A percentile compares a stretch with the other conserved stretches of the same genome.
phyloP scores from a whole-genome alignment of 345 rosid species.

The Balakata baccata region DNA sequence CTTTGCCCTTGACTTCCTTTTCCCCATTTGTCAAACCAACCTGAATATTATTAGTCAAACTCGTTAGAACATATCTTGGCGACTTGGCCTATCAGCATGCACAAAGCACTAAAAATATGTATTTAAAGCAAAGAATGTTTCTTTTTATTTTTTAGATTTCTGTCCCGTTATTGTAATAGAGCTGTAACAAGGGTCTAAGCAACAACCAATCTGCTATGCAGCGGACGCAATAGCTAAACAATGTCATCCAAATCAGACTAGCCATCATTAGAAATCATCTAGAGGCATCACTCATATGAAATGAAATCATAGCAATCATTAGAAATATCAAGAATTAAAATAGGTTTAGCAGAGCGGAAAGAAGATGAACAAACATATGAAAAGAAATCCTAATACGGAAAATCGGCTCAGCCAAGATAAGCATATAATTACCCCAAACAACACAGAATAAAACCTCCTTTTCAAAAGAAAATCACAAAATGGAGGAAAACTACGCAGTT shows the following conservation, averaged over 20 bases:
- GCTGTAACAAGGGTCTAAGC: neutral
- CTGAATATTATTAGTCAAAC: conserved; percentile 7
- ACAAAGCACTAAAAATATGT: neutral
- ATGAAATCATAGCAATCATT: too few relatives aligned
- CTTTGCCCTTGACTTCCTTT: conserved; percentile 95
- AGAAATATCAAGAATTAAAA: neutral
- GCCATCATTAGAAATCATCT: neutral
- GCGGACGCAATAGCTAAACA: neutral
- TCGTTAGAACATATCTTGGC: neutral
- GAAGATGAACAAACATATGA: too few relatives aligned
- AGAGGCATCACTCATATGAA: neutral
- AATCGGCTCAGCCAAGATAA: neutral
- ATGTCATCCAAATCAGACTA: neutral
- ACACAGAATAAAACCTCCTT: neutral
- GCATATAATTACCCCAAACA: neutral
- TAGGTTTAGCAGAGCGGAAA: too few relatives aligned
- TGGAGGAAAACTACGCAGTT: neutral
- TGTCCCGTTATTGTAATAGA: neutral
- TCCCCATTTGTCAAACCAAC: conserved; percentile 56
- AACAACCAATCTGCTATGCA: neutral
- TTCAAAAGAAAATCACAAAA: neutral
- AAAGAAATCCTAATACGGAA: too few relatives aligned
- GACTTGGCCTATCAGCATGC: neutral
- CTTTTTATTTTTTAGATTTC: neutral
- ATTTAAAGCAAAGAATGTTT: neutral